Base-by-base conservation (phyloP, 2,329 filamentous ascomycete species). In the Neopestalotiopsis clavispora region DNA sequence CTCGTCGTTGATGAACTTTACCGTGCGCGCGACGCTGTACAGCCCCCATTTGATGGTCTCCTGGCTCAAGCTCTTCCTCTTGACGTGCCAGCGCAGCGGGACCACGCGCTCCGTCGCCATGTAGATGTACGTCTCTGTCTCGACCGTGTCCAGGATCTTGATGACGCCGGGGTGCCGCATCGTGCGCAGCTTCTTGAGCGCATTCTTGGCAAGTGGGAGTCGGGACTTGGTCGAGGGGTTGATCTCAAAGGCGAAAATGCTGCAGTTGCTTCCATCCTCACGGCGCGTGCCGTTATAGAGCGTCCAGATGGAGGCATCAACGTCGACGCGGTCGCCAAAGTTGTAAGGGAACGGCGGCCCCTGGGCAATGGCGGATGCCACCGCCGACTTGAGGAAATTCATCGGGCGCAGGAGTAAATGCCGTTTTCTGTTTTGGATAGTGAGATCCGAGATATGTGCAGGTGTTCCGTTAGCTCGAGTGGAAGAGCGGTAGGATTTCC, bases 21-120 rank as follows among this genome's bases (percentile, higher is more conserved):
- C 82, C 0, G 96, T 98, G 78, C 94, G 93, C 73, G 96, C 94
- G 72, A 98, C 84, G 74, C 90, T 93, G 80, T 94, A 93, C 56
- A 99, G 82, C 0, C 96, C 96, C 96, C 96, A 99, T 89, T 98
- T 99, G 62, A 96, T 89, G 1, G 95, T 98, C 83, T 98, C 96
- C 56, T 94, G 91, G 70, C 90, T 94, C 70, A 98, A 80, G 78
- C 93, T 96, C 83, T 94, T 95, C 74, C 95, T 87, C 83, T 92
- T 94, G 61, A 97, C 91, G 76, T 97, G 91, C 96, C 96, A 98
- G 74, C 91, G 89, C 66, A 99, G 83, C 3, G 96, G 96, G 13
- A 91, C 90, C 10, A 99, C 85, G 72, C 95, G 90, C 83, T 99
- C 96, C 30, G 95, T 98, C 68, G 96, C 94, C 78, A 99, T 94